These are phyloP conservation scores for Calonectria hongkongensis DNA, from an alignment of 2,329 filamentous ascomycete species.

Conservation along the genomic window DNA sequence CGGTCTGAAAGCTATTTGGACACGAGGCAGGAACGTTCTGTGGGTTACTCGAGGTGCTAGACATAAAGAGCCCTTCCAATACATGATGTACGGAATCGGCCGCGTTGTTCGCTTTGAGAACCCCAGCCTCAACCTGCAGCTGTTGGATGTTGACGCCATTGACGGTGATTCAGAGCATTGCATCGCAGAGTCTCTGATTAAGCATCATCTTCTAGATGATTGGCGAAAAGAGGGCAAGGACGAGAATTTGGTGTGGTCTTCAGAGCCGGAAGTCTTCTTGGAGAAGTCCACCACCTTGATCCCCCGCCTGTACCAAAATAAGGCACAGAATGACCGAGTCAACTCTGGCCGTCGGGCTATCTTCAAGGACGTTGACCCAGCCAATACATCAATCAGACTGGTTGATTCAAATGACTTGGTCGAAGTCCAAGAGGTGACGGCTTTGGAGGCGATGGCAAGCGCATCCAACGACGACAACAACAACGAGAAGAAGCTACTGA, in stretches of 20 bases:
- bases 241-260: slow-evolving; percentile 8
- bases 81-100: slow-evolving; percentile 21
- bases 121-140: slow-evolving; percentile 22
- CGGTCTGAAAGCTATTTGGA: not conserved
- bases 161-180: not conserved
- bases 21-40: not conserved
- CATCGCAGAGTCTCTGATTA: not conserved
- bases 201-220: slow-evolving; percentile 11
- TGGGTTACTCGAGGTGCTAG: slow-evolving; percentile 28
- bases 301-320: not conserved
- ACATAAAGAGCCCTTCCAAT: slow-evolving; percentile 9
- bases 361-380: not conserved
- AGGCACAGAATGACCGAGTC: not conserved
- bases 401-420: not conserved
- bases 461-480: not conserved
- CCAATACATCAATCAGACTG: not conserved
- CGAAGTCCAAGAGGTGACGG: not conserved
- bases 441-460: not conserved
- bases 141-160: slow-evolving; percentile 21
- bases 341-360: not conserved
- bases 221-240: not conserved
- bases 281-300: not conserved
- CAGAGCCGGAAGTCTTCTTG: slow-evolving; percentile 6
- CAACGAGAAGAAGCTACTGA: not conserved
- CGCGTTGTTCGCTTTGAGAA: slow-evolving; percentile 21